Percentiles rank a stretch among this genome's conserved stretches.
phyloP scores from a whole-genome alignment of 2,329 filamentous ascomycete genomes.

The Scedosporium aurantiacum region DNA sequence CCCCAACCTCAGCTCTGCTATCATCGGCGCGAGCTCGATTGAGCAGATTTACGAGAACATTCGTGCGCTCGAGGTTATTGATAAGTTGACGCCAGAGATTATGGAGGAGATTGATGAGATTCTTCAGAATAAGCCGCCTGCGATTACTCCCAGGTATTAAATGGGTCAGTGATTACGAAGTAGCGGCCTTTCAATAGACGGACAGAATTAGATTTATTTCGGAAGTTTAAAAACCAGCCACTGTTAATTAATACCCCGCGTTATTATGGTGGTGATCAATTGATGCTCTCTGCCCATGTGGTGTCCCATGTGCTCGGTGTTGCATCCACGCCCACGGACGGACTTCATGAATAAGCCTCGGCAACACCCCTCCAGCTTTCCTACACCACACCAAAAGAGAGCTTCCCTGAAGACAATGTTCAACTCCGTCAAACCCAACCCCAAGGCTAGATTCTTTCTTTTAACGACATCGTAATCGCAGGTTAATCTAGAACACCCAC shows the following conservation, averaged over 20 bases:
- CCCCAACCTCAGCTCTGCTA: slow-evolving; percentile 48
- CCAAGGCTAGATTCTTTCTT: background rate
- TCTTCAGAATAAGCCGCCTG: slow-evolving; percentile 46
- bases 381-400: background rate
- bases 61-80: slow-evolving; percentile 37
- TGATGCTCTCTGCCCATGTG: background rate
- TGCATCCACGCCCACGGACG: background rate
- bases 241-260: no score
- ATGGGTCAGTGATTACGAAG: background rate
- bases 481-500: no score
- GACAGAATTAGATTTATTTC: background rate
- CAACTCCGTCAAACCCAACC: background rate
- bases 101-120: slow-evolving; percentile 49
- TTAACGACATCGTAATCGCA: background rate
- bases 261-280: background rate
- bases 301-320: background rate
- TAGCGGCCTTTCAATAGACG: background rate
- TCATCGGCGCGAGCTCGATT: slow-evolving; percentile 46
- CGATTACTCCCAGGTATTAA: slow-evolving; percentile 9
- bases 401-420: background rate
- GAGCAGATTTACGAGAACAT: slow-evolving; percentile 52
- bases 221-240: no score
- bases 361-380: slow-evolving; percentile 2
- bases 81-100: slow-evolving; percentile 48
- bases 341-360: slow-evolving; percentile 1